Evolutionary conservation across 805 yeast species (phyloP).

Genomic region (Lachancea mirantina): DNA sequence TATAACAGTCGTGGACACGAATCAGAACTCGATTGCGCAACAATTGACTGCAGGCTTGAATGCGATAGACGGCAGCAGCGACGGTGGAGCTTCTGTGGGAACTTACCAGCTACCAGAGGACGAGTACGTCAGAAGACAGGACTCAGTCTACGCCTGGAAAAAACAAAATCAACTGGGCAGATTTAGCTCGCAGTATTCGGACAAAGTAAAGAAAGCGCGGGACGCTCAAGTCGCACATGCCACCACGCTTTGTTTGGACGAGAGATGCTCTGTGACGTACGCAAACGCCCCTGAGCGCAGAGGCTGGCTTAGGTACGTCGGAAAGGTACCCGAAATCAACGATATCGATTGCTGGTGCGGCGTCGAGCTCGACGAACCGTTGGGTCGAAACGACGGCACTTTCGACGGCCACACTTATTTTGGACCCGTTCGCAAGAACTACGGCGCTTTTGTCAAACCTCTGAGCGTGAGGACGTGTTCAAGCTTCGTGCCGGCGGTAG

Average conservation of each 20-base stretch:
- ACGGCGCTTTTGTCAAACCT: constrained; percentile 79
- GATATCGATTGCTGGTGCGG: constrained; percentile 66
- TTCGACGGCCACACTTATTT: constrained; percentile 58
- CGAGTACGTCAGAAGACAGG: constrained; percentile 44
- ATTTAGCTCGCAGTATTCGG: constrained; percentile 48
- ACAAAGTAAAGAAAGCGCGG: constrained; percentile 24
- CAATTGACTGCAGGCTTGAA: constrained; percentile 25
- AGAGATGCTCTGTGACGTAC: constrained; percentile 43
- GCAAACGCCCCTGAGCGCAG: constrained; percentile 35
- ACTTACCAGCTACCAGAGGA: constrained; percentile 21
- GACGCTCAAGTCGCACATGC: constrained; percentile 29
- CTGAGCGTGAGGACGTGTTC: constrained; percentile 60
- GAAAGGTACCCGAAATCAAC: constrained; percentile 52
- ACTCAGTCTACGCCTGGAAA: constrained; percentile 77
- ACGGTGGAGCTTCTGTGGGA: constrained; percentile 10
- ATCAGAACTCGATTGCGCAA: constrained; percentile 45
- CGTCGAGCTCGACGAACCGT: constrained; percentile 75
- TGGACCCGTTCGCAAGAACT: constrained; percentile 40
- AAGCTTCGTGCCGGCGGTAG: constrained; percentile 36
- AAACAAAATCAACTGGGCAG: constrained; percentile 60
- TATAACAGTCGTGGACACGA: constrained; percentile 48
- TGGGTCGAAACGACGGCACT: constrained; percentile 80
- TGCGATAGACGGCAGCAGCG: constrained; percentile 1
- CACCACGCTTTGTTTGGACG: constrained; percentile 37
- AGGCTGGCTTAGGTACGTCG: constrained; percentile 68